A percentile compares a stretch with the other conserved stretches of the same genome.
These are phyloP conservation scores for Zygotorulaspora danielsina DNA, from an alignment of 805 yeast genomes.

Conservation along the genomic window DNA sequence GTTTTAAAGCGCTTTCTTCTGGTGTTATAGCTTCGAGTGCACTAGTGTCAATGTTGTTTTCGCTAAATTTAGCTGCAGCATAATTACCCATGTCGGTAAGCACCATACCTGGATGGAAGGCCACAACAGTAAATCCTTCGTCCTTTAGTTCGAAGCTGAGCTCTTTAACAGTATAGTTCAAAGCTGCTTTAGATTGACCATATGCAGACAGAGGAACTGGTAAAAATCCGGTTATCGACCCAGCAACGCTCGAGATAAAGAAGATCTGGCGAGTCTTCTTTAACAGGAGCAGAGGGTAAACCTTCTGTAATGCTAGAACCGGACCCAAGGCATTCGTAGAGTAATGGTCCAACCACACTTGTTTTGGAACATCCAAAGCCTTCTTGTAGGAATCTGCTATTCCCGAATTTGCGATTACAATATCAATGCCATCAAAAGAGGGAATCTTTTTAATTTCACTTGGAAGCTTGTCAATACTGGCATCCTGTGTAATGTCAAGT, in stretches of 20 bases:
- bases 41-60: constrained; percentile 5
- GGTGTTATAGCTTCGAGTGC: constrained; percentile 21
- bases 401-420: constrained; percentile 34
- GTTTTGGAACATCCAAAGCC: constrained; percentile 11
- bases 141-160: constrained; percentile 27
- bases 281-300: constrained; percentile 24
- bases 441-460: constrained; percentile 15
- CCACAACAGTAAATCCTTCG: constrained; percentile 31
- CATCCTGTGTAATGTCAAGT: constrained; percentile 22
- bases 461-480: constrained; percentile 19
- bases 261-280: constrained; percentile 25
- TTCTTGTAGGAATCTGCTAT: constrained; percentile 27
- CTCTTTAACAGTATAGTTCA: constrained; percentile 34
- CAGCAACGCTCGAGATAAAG: constrained; percentile 31
- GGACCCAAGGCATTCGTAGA: constrained; percentile 17
- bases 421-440: constrained; percentile 27
- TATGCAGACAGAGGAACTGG: constrained; percentile 30
- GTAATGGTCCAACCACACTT: constrained; percentile 12
- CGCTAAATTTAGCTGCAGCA: constrained; percentile 5
- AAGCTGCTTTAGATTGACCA: constrained; percentile 39
- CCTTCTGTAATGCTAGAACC: constrained; percentile 8
- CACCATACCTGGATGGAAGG: constrained; percentile 41
- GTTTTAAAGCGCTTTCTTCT: constrained; percentile 24
- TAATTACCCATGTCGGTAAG: constrained; percentile 34
- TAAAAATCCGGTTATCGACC: constrained; percentile 20